Base-by-base conservation (phyloP, 352 stramenopile genomes). In the Phytophthora ohioensis region DNA sequence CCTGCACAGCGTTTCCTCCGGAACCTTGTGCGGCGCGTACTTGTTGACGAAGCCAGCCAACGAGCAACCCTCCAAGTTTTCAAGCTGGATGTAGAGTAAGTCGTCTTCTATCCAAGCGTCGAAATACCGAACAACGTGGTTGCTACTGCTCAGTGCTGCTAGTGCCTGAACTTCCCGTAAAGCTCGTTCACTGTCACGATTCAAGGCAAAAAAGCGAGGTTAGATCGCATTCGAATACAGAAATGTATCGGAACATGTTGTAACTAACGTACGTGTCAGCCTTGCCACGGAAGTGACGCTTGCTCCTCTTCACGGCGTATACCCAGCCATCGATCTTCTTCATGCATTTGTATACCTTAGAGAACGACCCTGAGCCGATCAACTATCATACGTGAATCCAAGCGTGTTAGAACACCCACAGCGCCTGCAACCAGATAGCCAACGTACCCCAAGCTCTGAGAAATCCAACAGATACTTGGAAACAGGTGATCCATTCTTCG, bases 21-120 rank as follows among this genome's bases (percentile, higher is more conserved):
- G 81, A n/a, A 94, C 75, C 36, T 88, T 80, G 51, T 88, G 78
- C 2, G 82, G 84, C 39, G 82, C 82, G 71, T 79, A 84, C 57
- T 86, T 81, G 57, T 91, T 87, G 54, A 93, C 72, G 42, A 96
- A 82, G 2, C 69, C 68, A 63, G 77, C 69, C 42, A 96, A 73
- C 38, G 75, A 92, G 66, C 87, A 93, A 32, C 84, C 83, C 8
- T 77, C 73, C 47, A 90, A 86, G 57, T 87, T 79, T 75, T 95
- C 89, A 42, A 95, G 78, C 58, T 96, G 89, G 46, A 96, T 96
- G 68, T 96, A 96, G 11, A 96, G 79, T 71, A 95, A 57, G 10
- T 96, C 86, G 61, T 96, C 85, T 75, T 96, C 89, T 67, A 96
- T 90, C 89, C 89, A 96, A 41, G 89, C 89, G 73, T 95, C 86